Evolutionary conservation across 768 basidiomycete genomes (phyloP), one percentile per base, ranked within the genome.

Genomic region (Podaxis sp.): DNA sequence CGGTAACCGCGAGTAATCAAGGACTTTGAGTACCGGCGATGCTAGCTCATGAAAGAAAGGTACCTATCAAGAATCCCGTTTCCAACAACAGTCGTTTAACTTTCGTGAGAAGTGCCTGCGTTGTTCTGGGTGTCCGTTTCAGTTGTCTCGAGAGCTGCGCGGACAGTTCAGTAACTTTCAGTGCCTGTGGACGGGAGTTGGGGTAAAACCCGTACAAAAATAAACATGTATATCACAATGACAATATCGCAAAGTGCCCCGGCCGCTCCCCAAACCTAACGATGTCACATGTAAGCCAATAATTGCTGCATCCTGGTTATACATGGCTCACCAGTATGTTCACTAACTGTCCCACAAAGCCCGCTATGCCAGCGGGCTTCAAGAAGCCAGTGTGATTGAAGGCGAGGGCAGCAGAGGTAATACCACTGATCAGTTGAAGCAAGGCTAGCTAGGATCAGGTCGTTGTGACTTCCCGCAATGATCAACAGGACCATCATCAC

Each of bases 31-130:
- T 17, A 20, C 4, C n/a, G 33, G 17, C 15, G 44, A 5, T 17
- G 6, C 44, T 46, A 8, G 11, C n/a, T 24, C 49, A 26, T 22
- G 49, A 28, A 10, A 50, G 22, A 26, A 17, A 54, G 8, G 8
- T 38, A 58, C 56, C 41, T 48, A 41, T 58, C 40, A 58, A 46
- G 15, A 58, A 5, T 3, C 56, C 56, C 4, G 56, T 48, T 46
- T 58, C 56, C 5, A 58, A 24, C n/a, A 58, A 15, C 8, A 58
- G 56, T 15, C 56, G 56, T 26, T 58, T 58, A 4, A 58, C 26
- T 46, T 11, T 33, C 1, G 56, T 58, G 11, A 58, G 22, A 17
- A 24, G 26, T 1, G 33, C 44, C 30, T 46, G 56, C 2, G 56
- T 58, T 2, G 24, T 26, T 17, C 26, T 17, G 26, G 56, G 28